Base-by-base conservation (phyloP, 495 filamentous ascomycete species). In the Evansstolkia leycettana region DNA sequence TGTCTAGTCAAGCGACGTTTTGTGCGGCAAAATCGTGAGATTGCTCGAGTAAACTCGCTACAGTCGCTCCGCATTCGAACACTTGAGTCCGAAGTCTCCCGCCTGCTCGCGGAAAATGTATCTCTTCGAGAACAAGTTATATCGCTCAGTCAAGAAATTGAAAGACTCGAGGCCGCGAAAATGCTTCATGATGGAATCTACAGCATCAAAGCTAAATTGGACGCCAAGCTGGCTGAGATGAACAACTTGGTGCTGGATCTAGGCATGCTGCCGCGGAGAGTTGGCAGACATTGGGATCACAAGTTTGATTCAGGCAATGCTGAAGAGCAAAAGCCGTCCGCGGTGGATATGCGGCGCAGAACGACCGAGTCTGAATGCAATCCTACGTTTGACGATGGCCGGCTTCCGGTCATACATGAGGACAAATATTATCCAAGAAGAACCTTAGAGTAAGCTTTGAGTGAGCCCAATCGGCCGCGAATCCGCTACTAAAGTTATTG, bases 1-100 rank as follows among this genome's bases (percentile, higher is more conserved):
- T 23, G 33, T 44, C 34, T 51, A 93, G 86, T 94, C 25, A 88
- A 85, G 51, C 67, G 84, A 44, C 75, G 82, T 50, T 93, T 90
- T 51, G 63, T 94, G 31, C 75, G 89, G 27, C 90, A 98, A 54
- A 98, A 98, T 56, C 78, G 86, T 38, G 90, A 95, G 47, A 86
- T 98, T 39, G 87, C 87, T 31, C 68, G 81, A 50, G 75, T 77
- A 41, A 96, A 98, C 61, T 92, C 92, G 2, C 78, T 76, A 41
- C 92, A 95, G 56, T 88, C 85, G 12, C 66, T 89, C 23, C 82
- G 84, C 40, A 95, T 98, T 44, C 83, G 87, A 37, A 76, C 64
- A 33, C 72, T 96, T 25, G 87, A 96, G 54, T 76, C 76, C 36
- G 88, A 98, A 58, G 75, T 75, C 23, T 81, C 84, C 11, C 76